These are phyloP conservation scores for Cryptosporidium sp. DNA, from an alignment of 169 alveolate species.

Conservation along the genomic window DNA sequence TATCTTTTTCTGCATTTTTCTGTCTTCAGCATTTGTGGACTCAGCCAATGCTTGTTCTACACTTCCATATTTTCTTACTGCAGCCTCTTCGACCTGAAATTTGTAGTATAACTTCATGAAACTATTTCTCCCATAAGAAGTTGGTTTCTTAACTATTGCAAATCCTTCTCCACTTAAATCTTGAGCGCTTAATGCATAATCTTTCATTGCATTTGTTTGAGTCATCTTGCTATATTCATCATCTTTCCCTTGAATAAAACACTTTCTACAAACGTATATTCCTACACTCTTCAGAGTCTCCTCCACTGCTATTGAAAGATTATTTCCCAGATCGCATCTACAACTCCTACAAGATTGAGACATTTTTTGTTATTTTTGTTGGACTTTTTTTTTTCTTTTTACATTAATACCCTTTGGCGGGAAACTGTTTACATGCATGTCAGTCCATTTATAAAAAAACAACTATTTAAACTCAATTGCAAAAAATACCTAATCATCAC, in stretches of 20 bases:
- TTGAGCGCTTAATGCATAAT: constrained; percentile 39
- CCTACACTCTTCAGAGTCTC: constrained; percentile 47
- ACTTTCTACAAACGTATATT: constrained; percentile 43
- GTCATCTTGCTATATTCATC: constrained; percentile 69
- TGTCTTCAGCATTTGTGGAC: constrained; percentile 14
- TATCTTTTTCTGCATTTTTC: constrained; percentile 36
- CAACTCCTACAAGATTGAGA: constrained; percentile 46
- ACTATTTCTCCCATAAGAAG: constrained; percentile 59
- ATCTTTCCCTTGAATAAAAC: constrained; percentile 31
- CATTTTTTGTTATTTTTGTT: not conserved
- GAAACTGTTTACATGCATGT: not conserved
- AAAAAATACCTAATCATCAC: too few species aligned
- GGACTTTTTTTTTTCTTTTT: not conserved
- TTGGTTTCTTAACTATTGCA: constrained; percentile 47
- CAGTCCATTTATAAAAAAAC: not conserved
- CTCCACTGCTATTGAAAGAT: constrained; percentile 38
- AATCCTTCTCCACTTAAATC: constrained; percentile 44
- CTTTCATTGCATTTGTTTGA: constrained; percentile 42
- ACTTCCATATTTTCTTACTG: constrained; percentile 35
- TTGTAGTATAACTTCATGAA: constrained; percentile 68
- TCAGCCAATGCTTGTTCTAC: constrained; percentile 50
- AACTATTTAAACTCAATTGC: too few species aligned
- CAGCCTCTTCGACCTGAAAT: constrained; percentile 71
- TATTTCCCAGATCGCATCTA: constrained; percentile 16
- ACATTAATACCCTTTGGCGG: not conserved